phyloP scores from a whole-genome alignment of 2,329 filamentous ascomycete genomes.

The Stachybotrys chlorohalonatus region DNA sequence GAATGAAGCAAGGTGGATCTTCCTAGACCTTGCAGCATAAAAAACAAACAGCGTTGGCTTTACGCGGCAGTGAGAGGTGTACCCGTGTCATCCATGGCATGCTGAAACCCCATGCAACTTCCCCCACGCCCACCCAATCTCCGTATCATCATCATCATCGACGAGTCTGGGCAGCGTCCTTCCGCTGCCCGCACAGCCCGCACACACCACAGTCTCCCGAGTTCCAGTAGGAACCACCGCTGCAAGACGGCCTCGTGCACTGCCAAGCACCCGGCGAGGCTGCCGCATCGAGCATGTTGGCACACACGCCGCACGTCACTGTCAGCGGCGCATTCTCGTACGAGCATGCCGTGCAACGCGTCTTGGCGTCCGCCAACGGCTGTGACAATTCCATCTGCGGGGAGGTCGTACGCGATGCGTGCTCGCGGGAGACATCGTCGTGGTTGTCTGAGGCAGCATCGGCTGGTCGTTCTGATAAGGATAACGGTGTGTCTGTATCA shows the following conservation, averaged over 20 bases:
- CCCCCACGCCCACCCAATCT: neutral
- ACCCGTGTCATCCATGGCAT: no score
- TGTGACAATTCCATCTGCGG: neutral
- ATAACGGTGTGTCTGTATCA: neutral
- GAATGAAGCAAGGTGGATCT: no score
- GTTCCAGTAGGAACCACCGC: conserved; percentile 53
- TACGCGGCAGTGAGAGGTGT: no score
- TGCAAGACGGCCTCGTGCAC: conserved; percentile 49
- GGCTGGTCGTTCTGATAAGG: neutral
- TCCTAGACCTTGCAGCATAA: no score
- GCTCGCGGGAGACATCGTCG: no score
- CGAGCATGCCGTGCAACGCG: conserved; percentile 56
- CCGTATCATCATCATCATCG: neutral
- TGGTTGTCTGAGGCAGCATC: neutral
- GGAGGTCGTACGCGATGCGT: neutral
- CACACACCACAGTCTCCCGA: conserved; percentile 61
- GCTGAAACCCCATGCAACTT: no score
- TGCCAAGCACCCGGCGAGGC: conserved; percentile 52
- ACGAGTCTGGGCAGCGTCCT: neutral
- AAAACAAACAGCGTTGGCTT: no score
- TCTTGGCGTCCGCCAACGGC: neutral
- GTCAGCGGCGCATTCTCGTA: conserved; percentile 46
- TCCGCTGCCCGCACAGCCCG: conserved; percentile 53
- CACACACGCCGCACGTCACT: conserved; percentile 58
- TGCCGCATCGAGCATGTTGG: conserved; percentile 54